phyloP scores from a whole-genome alignment of 2,329 filamentous ascomycete species.

The Leptographium radiaticola region DNA sequence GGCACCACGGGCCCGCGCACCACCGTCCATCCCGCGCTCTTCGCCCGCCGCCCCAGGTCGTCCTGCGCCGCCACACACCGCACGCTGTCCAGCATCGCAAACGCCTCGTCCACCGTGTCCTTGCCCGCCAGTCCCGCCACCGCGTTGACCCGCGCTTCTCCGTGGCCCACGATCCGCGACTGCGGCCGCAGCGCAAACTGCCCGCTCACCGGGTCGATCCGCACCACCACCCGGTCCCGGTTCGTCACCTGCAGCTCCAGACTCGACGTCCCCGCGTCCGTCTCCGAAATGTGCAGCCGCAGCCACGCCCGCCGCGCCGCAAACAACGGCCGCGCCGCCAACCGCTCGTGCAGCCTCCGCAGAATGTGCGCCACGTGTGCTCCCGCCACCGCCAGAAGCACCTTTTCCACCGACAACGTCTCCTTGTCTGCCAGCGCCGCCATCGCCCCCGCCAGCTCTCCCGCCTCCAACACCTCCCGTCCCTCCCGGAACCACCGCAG shows the following conservation, averaged over 20 bases:
- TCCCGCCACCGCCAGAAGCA: slow-evolving; percentile 63
- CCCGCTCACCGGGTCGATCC: slow-evolving; percentile 70
- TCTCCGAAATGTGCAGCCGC: slow-evolving; percentile 40
- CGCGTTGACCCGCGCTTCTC: slow-evolving; percentile 54
- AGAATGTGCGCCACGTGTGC: slow-evolving; percentile 63
- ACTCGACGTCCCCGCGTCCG: slow-evolving; percentile 52
- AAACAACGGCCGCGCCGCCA: slow-evolving; percentile 49
- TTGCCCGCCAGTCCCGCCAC: neutral
- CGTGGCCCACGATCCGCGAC: slow-evolving; percentile 38
- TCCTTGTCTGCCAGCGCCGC: slow-evolving; percentile 14
- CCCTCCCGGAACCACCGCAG: slow-evolving; percentile 78
- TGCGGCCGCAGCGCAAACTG: slow-evolving; percentile 56
- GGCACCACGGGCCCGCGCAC: slow-evolving; percentile 31
- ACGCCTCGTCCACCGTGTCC: slow-evolving; percentile 44
- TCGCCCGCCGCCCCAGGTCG: slow-evolving; percentile 45
- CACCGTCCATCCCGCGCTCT: slow-evolving; percentile 51
- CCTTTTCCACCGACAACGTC: slow-evolving; percentile 54
- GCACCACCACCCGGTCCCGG: slow-evolving; percentile 45
- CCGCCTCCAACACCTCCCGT: slow-evolving; percentile 54
- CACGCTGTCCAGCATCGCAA: slow-evolving; percentile 44
- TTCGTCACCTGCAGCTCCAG: slow-evolving; percentile 58
- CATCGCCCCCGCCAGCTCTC: slow-evolving; percentile 49
- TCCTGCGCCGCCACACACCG: slow-evolving; percentile 49
- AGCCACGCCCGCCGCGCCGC: slow-evolving; percentile 44
- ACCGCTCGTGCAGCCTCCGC: slow-evolving; percentile 46